A percentile compares a stretch with the other conserved stretches of the same genome.
These are phyloP conservation scores for Apophysomyces trapeziformis DNA, from an alignment of 371 early-diverging fungal species.

Conservation along the genomic window DNA sequence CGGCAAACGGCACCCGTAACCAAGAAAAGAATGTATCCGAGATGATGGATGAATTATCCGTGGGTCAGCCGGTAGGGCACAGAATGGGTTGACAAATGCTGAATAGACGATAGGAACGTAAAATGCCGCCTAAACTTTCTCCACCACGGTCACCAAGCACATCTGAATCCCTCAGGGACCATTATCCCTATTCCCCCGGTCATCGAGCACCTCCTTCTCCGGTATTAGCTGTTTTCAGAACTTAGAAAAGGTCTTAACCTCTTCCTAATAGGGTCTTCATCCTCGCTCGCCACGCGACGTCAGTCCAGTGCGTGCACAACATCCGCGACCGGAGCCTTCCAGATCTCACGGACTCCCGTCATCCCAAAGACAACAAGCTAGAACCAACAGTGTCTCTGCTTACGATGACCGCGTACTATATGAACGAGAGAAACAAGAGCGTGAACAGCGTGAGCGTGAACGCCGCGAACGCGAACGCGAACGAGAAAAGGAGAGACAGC, in stretches of 20 bases:
- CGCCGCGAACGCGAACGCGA: conserved; percentile 19
- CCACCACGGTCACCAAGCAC: conserved; percentile 18
- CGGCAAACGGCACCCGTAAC: conserved; percentile 11
- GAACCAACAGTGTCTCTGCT: conserved; percentile 29
- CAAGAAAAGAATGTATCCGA: conserved; percentile 26
- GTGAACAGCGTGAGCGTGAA: conserved; percentile 27
- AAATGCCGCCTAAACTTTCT: conserved; percentile 15
- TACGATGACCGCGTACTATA: conserved; percentile 39
- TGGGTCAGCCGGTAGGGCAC: conserved; percentile 10
- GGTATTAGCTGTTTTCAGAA: conserved; percentile 17
- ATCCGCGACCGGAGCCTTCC: conserved; percentile 40
- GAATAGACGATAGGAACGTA: not conserved
- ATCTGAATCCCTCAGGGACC: conserved; percentile 14
- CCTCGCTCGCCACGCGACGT: conserved; percentile 25
- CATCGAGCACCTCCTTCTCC: conserved; percentile 27
- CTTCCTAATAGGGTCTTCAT: conserved; percentile 18
- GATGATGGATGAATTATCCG: conserved; percentile 40
- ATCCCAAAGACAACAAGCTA: conserved; percentile 24
- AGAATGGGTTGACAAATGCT: not conserved
- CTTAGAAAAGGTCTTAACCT: not conserved
- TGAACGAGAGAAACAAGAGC: conserved; percentile 27
- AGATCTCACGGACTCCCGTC: conserved; percentile 29
- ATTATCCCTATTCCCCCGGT: not conserved
- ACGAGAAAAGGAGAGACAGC: conserved; percentile 35
- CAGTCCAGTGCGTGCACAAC: conserved; percentile 13